Conservation (phyloP, 768 basidiomycete genomes). For the Podaxis rugospora region DNA sequence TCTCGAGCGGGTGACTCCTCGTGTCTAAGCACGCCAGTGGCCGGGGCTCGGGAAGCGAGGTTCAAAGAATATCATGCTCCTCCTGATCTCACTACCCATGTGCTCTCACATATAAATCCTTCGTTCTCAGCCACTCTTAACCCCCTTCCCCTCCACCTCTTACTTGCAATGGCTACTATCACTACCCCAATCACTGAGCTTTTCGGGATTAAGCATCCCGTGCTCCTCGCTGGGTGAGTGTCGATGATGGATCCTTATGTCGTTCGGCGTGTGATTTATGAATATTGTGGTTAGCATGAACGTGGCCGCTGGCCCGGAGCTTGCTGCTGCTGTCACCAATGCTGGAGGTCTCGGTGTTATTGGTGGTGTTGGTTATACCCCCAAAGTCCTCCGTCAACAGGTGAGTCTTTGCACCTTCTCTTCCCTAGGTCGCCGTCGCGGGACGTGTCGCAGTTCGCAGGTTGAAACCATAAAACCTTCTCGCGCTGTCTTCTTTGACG, state of each 20-base stretch:
- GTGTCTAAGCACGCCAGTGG: no score
- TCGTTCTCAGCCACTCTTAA: not conserved
- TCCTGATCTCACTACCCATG: not conserved
- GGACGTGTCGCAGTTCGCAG: not conserved
- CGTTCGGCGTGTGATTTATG: not conserved
- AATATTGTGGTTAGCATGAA: slow-evolving; percentile 42
- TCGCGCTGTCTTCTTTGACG: slow-evolving; percentile 8
- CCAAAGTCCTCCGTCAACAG: slow-evolving; percentile 74
- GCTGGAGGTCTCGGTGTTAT: slow-evolving; percentile 93
- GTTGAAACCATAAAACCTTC: not conserved
- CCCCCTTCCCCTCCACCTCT: slow-evolving; percentile 8
- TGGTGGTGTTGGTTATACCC: slow-evolving; percentile 85
- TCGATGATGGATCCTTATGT: not conserved
- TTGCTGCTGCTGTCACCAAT: slow-evolving; percentile 92
- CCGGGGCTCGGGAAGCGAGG: not conserved
- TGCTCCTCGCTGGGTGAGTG: slow-evolving; percentile 71
- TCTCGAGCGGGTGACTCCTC: not conserved
- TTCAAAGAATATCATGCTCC: not conserved
- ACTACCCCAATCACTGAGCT: slow-evolving; percentile 84
- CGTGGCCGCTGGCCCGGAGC: slow-evolving; percentile 58
- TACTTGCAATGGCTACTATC: slow-evolving; percentile 52
- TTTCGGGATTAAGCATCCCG: slow-evolving; percentile 85
- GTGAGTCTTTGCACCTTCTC: slow-evolving; percentile 31
- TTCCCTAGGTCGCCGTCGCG: not conserved
- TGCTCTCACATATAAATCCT: slow-evolving; percentile 14